A percentile compares a stretch with the other conserved stretches of the same genome.
These are phyloP conservation scores for Biscogniauxia sp. DNA, from an alignment of 2,329 filamentous ascomycete genomes.

Conservation along the genomic window DNA sequence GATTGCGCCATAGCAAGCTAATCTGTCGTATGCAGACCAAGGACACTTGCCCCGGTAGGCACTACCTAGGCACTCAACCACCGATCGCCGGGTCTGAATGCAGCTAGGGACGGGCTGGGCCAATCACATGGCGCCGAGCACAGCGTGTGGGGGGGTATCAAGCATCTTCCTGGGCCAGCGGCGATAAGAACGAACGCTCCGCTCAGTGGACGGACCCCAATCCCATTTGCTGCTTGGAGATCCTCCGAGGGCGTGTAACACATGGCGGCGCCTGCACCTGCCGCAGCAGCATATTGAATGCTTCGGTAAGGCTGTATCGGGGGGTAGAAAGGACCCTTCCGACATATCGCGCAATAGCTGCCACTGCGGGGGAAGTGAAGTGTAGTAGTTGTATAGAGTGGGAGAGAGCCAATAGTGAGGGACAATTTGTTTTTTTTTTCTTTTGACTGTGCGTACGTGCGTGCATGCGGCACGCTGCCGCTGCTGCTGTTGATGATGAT, in stretches of 20 bases:
- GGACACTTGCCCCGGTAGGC: conserved; percentile 18
- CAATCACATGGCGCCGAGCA: conserved; percentile 19
- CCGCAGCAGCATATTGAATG: not conserved
- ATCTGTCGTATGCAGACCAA: conserved; percentile 25
- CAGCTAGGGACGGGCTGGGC: conserved; percentile 14
- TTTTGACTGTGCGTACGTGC: not conserved
- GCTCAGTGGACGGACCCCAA: conserved; percentile 16
- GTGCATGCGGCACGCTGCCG: no score
- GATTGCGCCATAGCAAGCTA: conserved; percentile 34
- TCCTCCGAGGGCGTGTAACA: not conserved
- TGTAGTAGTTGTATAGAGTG: not conserved
- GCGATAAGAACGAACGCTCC: conserved; percentile 21
- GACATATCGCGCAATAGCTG: not conserved
- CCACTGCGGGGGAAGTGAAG: conserved; percentile 5
- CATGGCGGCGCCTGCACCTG: not conserved
- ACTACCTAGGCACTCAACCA: conserved; percentile 19
- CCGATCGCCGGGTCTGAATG: conserved; percentile 20
- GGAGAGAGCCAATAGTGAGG: not conserved
- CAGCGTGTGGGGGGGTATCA: conserved; percentile 11
- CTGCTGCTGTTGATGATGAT: not conserved
- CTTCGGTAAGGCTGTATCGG: not conserved
- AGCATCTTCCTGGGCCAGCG: conserved; percentile 8
- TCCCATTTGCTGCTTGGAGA: conserved; percentile 9
- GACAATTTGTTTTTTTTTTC: no score
- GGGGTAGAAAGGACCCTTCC: not conserved